Evolutionary conservation across 768 basidiomycete genomes (phyloP).

Genomic region (Erythrobasidium yunnanense): DNA sequence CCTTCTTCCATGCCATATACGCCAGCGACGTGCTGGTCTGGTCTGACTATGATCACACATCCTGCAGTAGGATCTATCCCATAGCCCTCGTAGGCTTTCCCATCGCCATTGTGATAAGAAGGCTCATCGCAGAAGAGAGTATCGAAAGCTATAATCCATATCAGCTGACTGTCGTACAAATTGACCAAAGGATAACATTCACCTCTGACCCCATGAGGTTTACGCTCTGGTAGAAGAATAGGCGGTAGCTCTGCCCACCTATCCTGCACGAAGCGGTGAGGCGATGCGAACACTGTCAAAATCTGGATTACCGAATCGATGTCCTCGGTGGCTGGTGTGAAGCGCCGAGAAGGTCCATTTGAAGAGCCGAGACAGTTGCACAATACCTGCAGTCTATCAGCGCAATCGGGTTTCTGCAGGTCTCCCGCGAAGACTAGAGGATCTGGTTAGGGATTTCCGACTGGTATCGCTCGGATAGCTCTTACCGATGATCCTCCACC

Average conservation of each 20-base stretch:
- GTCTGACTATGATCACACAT: conserved; percentile 23
- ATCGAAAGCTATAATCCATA: background rate
- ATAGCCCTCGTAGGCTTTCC: conserved; percentile 11
- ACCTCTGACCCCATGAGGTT: conserved; percentile 23
- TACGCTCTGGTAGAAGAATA: conserved; percentile 22
- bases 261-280: conserved; percentile 14
- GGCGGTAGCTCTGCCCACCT: conserved; percentile 2
- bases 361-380: conserved; percentile 41
- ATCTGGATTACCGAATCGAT: conserved; percentile 39
- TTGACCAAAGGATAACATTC: background rate
- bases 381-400: conserved; percentile 29
- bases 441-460: no score
- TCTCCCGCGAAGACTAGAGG: background rate
- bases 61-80: conserved; percentile 24
- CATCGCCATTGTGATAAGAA: conserved; percentile 6
- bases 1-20: conserved; percentile 18
- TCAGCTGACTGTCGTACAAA: background rate
- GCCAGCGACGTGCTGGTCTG: conserved; percentile 27
- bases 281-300: conserved; percentile 39
- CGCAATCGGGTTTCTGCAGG: background rate
- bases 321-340: conserved; percentile 38
- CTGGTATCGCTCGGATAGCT: no score
- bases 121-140: conserved; percentile 10
- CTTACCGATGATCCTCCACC: conserved; percentile 49
- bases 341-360: conserved; percentile 39